Evolutionary conservation across 495 filamentous ascomycete species (phyloP), one percentile per base, ranked within the genome.

Genomic region (Xylaria acuta): DNA sequence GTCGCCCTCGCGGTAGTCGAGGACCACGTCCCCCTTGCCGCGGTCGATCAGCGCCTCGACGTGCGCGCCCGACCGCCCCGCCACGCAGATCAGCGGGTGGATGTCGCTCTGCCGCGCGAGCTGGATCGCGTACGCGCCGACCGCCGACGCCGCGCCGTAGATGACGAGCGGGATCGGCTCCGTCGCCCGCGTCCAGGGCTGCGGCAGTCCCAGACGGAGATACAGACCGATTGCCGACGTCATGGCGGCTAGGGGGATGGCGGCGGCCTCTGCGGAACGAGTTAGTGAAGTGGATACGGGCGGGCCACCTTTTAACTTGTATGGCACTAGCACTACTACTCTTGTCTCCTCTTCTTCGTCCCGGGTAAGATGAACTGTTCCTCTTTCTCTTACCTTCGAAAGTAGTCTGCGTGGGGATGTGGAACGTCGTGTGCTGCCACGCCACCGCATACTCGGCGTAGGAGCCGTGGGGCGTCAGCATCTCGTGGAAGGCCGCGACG

Each of bases 401-500:
- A 56, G 77, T 87, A 2, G 84, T 90, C 54, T 87, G 84, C 40
- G 86, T 79, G 0, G 92, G 89, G 32, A 95, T 81, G 73, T 91
- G 90, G 75, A 93, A 94, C 0, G 91, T 93, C 0, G 90, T 88
- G 73, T 91, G 84, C 51, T 84, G 83, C 84, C 83, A 89, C 1
- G 86, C 86, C 51, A 94, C 77, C 18, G 90, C 90, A 77, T 93
- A 95, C 72, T 94, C 91, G 30, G 91, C 92, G 76, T 86, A 95
- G 67, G 84, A 86, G 22, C 92, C 92, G 36, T 81, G 75, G 1
- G 87, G 82, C 6, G 80, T 83, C 51, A 77, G 47, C 64, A 84
- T 80, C 77, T 91, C 78, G 76, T 94, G 92, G 77, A 93, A 93
- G 9, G 88, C 90, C 11, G 87, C 90, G 2, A 94, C 92, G 34